Evolutionary conservation across 257 asterid genomes (phyloP).

Genomic region (Cruciata laevipes): DNA sequence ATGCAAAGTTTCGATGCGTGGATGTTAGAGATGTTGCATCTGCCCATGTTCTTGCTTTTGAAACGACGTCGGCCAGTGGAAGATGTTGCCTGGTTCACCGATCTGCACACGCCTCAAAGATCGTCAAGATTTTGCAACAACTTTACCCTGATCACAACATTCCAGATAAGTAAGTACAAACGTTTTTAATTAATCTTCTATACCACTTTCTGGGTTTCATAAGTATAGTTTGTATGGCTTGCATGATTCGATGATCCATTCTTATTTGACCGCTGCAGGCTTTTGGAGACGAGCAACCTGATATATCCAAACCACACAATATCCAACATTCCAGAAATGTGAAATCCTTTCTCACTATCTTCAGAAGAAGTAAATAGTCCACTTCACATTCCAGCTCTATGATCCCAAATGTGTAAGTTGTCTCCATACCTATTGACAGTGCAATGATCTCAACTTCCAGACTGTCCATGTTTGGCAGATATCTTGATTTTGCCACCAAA

Average conservation of each 20-base stretch:
- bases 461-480: no score
- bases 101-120: conserved; percentile 36
- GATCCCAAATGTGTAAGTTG: no score
- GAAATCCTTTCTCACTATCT: no score
- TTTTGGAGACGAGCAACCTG: background rate
- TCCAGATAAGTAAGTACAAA: conserved; percentile 37
- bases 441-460: no score
- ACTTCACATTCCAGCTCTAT: no score
- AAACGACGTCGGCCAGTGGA: conserved; percentile 31
- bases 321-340: background rate
- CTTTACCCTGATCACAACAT: conserved; percentile 41
- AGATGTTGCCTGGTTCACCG: conserved; percentile 50
- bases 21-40: conserved; percentile 58
- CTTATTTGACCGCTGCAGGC: background rate
- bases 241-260: no score
- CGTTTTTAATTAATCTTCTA: no score
- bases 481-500: no score
- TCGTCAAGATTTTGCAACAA: conserved; percentile 32
- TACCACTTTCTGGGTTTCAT: background rate
- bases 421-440: no score
- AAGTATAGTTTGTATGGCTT: no score
- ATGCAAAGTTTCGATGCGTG: conserved; percentile 13
- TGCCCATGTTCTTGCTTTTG: conserved; percentile 61
- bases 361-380: no score
- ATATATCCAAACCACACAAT: background rate